phyloP scores from a whole-genome alignment of 495 filamentous ascomycete genomes.

The Cairneyella variabilis region DNA sequence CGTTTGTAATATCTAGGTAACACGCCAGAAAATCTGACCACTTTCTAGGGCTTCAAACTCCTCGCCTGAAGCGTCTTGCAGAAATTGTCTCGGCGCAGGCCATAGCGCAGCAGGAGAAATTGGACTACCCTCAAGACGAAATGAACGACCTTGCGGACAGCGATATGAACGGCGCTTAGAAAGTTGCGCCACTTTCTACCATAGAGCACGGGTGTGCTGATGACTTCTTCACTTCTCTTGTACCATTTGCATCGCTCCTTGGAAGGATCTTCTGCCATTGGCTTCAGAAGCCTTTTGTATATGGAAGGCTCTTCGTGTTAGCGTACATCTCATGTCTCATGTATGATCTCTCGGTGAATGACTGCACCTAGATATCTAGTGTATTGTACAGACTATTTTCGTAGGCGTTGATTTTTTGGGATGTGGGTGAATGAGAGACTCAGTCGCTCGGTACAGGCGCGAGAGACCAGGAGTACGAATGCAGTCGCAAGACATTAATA shows the following conservation, averaged over 20 bases:
- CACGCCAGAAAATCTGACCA: no score
- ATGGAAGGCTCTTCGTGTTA: conserved; percentile 23
- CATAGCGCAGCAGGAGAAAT: conserved; percentile 86
- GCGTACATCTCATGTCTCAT: conserved; percentile 22
- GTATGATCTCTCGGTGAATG: conserved; percentile 12
- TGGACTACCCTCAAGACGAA: conserved; percentile 43
- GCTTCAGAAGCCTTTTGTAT: conserved; percentile 26
- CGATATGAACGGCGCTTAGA: conserved; percentile 21
- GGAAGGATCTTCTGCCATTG: conserved; percentile 22
- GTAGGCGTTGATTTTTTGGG: conserved; percentile 23
- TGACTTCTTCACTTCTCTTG: conserved; percentile 23
- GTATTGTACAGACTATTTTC: conserved; percentile 21
- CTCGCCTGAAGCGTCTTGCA: conserved; percentile 85
- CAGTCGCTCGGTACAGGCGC: conserved; percentile 14
- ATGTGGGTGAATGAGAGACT: conserved; percentile 20
- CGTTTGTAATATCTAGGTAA: conserved; percentile 4
- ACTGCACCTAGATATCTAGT: conserved; percentile 22
- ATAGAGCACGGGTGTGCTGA: conserved; percentile 2
- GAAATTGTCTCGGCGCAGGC: conserved; percentile 97
- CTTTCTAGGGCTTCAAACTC: conserved; percentile 82
- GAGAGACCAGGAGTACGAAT: conserved; percentile 1
- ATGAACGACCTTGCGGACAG: conserved; percentile 21
- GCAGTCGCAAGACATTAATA: conserved; percentile 19
- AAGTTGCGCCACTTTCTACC: neutral
- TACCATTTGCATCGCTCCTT: conserved; percentile 23